Conservation (phyloP, 148 eudicot species). For the Vaccinium myrtillus region DNA sequence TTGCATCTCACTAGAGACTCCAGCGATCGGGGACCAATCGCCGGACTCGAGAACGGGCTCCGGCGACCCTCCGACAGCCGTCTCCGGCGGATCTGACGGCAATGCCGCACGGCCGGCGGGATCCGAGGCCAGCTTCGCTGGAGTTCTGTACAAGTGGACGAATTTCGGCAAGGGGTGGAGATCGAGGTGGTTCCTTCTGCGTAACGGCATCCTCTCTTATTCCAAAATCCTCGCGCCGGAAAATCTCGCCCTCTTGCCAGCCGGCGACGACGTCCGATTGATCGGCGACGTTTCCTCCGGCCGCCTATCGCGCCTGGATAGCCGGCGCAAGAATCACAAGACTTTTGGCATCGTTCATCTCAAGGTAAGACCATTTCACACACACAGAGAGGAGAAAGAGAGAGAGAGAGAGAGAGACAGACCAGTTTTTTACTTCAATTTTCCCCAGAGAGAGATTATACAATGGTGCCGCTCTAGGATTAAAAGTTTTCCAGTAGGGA, state of each 20-base stretch:
- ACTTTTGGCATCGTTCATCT: conserved; percentile 58
- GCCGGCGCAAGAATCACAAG: conserved; percentile 33
- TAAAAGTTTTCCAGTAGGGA: too few relatives aligned
- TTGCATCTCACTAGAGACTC: conserved; percentile 59
- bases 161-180: conserved; percentile 89
- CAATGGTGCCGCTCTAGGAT: not conserved
- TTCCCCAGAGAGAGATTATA: not conserved
- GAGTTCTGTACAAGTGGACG: conserved; percentile 78
- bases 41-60: conserved; percentile 43
- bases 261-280: conserved; percentile 46
- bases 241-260: conserved; percentile 20
- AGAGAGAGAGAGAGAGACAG: conserved; percentile 17
- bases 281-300: conserved; percentile 51
- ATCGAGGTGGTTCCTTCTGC: conserved; percentile 78
- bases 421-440: not conserved
- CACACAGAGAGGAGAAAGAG: conserved; percentile 13
- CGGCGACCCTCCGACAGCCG: conserved; percentile 13
- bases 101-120: conserved; percentile 34
- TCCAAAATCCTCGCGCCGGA: conserved; percentile 52
- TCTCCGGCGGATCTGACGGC: conserved; percentile 36
- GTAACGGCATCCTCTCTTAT: conserved; percentile 61
- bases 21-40: conserved; percentile 45
- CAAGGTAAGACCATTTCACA: conserved; percentile 43
- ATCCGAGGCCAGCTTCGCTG: conserved; percentile 64
- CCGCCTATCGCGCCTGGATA: conserved; percentile 34